Evolutionary conservation across 140 eudicot genomes (phyloP).

Genomic region (Ambrosia hybrid): DNA sequence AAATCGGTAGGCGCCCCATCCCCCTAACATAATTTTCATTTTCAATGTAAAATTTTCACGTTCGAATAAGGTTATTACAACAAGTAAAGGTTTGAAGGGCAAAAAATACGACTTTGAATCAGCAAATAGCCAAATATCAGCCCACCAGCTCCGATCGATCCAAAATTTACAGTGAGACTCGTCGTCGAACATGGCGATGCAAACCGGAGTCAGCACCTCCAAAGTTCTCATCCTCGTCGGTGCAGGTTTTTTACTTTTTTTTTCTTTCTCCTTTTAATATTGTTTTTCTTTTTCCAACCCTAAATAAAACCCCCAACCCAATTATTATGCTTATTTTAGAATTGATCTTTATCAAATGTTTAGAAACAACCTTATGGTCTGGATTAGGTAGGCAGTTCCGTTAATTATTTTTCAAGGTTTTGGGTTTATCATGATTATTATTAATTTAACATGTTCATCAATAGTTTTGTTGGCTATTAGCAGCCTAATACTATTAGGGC

Average conservation of each 20-base stretch:
- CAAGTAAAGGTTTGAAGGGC: no score
- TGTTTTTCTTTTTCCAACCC: slow-evolving; percentile 15
- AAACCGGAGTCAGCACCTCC: slow-evolving; percentile 78
- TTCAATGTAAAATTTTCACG: no score
- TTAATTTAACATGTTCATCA: not conserved
- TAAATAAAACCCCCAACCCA: slow-evolving; percentile 16
- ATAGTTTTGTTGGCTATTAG: not conserved
- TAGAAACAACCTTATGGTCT: no score
- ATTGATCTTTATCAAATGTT: not conserved
- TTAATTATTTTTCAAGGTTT: not conserved
- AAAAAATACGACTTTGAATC: no score
- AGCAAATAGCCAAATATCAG: no score
- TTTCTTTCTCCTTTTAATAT: no score
- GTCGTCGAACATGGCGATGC: slow-evolving; percentile 71
- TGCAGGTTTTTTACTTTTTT: slow-evolving; percentile 48
- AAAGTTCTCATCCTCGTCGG: slow-evolving; percentile 92
- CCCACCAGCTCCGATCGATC: slow-evolving; percentile 2
- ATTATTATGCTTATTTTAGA: not conserved
- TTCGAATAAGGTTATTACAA: no score
- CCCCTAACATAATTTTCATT: no score
- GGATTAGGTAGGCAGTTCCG: no score
- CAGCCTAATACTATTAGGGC: not conserved
- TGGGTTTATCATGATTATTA: no score
- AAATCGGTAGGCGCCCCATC: no score
- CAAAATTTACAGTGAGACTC: not conserved